Conservation (phyloP, 176 grass and related monocot species). For the Saccharum spontaneum region DNA sequence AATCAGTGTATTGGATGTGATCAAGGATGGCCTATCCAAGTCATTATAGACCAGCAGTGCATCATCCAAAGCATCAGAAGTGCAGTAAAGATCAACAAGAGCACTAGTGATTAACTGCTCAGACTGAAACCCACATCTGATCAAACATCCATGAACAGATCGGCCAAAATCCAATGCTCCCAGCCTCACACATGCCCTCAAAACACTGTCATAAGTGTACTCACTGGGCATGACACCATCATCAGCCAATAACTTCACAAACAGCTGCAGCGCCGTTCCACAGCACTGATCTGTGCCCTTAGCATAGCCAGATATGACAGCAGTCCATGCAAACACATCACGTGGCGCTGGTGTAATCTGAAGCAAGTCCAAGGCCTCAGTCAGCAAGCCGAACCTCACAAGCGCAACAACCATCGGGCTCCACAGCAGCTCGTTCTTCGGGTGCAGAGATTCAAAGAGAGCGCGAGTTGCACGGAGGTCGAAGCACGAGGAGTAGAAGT, state of each 20-base stretch:
- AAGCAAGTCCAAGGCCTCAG: conserved; percentile 41
- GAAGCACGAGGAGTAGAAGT: conserved; percentile 51
- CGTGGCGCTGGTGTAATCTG: conserved; percentile 30
- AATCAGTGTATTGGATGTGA: conserved; percentile 50
- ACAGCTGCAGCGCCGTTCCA: conserved; percentile 34
- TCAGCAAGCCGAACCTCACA: conserved; percentile 48
- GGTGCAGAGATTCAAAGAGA: conserved; percentile 33
- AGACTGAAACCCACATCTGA: conserved; percentile 32
- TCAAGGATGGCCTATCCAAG: conserved; percentile 42
- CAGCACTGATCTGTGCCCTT: conserved; percentile 2
- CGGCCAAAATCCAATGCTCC: conserved; percentile 39
- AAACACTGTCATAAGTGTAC: conserved; percentile 49
- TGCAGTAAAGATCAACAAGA: conserved; percentile 58
- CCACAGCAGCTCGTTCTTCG: conserved; percentile 43
- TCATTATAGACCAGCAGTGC: conserved; percentile 34
- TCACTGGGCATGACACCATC: conserved; percentile 34
- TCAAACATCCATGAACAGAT: conserved; percentile 45
- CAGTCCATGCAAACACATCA: conserved; percentile 43
- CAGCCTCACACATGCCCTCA: conserved; percentile 51
- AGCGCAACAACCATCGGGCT: conserved; percentile 55
- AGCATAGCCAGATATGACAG: conserved; percentile 46
- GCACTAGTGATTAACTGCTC: conserved; percentile 51
- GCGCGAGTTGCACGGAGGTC: not conserved
- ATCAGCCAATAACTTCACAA: conserved; percentile 27
- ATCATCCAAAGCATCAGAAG: conserved; percentile 44